Evolutionary conservation across 371 early-diverging fungal species (phyloP).

Genomic region (Rhizopus microsporus): DNA sequence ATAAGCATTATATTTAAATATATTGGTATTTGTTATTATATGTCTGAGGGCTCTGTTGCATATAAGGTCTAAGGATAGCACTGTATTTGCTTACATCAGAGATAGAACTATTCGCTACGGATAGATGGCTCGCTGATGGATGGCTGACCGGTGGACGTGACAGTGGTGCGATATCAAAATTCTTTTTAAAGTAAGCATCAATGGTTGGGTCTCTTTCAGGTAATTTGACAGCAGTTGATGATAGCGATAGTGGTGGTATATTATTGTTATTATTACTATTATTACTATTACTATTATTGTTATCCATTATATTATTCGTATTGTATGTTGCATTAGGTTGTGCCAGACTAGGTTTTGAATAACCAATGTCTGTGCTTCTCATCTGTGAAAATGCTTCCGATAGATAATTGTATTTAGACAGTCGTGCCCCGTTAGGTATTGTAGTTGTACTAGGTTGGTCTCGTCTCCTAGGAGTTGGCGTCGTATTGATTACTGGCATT

Average conservation of each 20-base stretch:
- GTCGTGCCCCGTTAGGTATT: slow-evolving; percentile 27
- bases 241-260: too few relatives aligned
- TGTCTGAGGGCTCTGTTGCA: neutral
- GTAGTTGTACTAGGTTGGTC: neutral
- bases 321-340: too few relatives aligned
- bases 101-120: neutral
- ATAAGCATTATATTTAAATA: too few relatives aligned
- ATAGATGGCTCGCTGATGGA: neutral
- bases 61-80: neutral
- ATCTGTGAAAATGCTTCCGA: slow-evolving; percentile 43
- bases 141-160: neutral
- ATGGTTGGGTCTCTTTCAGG: neutral
- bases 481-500: neutral
- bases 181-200: slow-evolving; percentile 1
- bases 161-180: neutral
- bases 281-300: too few relatives aligned
- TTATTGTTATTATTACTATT: too few relatives aligned
- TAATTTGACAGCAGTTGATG: neutral
- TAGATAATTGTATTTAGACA: slow-evolving; percentile 45
- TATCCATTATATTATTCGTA: too few relatives aligned
- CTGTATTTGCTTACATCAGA: slow-evolving; percentile 1
- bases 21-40: neutral
- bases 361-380: neutral
- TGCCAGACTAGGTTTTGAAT: too few relatives aligned
- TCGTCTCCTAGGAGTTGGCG: neutral